Conservation (phyloP, 2,329 filamentous ascomycete genomes). For the Fusarium ambrosium region DNA sequence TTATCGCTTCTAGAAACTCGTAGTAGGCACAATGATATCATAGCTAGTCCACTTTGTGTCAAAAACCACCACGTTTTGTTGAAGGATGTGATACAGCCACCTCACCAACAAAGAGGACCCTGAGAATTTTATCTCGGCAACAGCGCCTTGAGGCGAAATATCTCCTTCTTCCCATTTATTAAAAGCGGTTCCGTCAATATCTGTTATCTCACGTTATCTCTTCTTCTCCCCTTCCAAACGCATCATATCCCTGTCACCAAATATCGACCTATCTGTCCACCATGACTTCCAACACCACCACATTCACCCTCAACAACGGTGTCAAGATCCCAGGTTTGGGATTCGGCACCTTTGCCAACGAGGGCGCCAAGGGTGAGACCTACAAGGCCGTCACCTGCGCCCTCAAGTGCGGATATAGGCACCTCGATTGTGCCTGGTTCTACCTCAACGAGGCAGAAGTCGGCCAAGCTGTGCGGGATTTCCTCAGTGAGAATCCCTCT, state of each 20-base stretch:
- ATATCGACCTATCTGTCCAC: background rate
- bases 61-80: background rate
- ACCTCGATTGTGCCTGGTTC: constrained; percentile 63
- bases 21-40: background rate
- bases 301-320: constrained; percentile 63
- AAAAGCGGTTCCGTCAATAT: background rate
- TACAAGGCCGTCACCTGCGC: constrained; percentile 57
- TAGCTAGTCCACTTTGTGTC: background rate
- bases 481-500: constrained; percentile 40
- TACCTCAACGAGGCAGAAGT: constrained; percentile 62
- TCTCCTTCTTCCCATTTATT: background rate
- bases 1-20: background rate
- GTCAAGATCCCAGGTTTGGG: constrained; percentile 73
- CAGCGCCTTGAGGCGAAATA: background rate
- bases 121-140: constrained; percentile 1
- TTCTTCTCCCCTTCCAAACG: background rate
- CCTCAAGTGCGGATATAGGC: constrained; percentile 59
- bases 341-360: constrained; percentile 77
- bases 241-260: background rate
- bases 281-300: constrained; percentile 48
- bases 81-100: background rate
- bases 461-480: constrained; percentile 58
- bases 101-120: background rate
- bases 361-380: constrained; percentile 58
- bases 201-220: background rate